Evolutionary conservation across 768 basidiomycete species (phyloP).

Genomic region (Tephrocybe sp.): DNA sequence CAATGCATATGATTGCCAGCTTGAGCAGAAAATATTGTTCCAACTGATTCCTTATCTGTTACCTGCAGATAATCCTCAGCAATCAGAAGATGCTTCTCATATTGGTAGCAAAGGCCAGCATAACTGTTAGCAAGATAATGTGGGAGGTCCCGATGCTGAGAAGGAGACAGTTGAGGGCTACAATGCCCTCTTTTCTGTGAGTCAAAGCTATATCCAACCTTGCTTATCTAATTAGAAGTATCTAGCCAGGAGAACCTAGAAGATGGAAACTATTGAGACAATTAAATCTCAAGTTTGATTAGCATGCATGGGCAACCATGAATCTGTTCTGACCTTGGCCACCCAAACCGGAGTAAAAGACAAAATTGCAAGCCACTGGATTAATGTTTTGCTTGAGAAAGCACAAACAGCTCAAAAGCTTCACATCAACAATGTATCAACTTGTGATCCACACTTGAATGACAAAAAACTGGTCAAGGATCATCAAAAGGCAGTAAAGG

Average conservation of each 20-base stretch:
- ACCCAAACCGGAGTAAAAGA: constrained; percentile 29
- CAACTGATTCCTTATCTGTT: constrained; percentile 23
- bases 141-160: constrained; percentile 21
- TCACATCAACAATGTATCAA: constrained; percentile 2
- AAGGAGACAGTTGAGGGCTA: constrained; percentile 22
- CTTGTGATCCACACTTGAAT: constrained; percentile 3
- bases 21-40: constrained; percentile 24
- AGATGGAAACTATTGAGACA: constrained; percentile 7
- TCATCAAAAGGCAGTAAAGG: constrained; percentile 9
- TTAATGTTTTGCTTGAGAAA: constrained; percentile 15
- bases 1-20: constrained; percentile 25
- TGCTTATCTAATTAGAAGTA: neutral
- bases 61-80: constrained; percentile 34
- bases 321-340: constrained; percentile 8
- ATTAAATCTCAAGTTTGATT: constrained; percentile 14
- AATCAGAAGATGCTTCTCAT: constrained; percentile 27
- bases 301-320: constrained; percentile 19
- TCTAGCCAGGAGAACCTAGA: constrained; percentile 10
- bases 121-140: constrained; percentile 23
- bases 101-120: constrained; percentile 22
- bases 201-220: neutral
- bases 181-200: constrained; percentile 14
- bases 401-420: neutral
- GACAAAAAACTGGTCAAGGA: neutral
- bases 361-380: constrained; percentile 27